phyloP scores from a whole-genome alignment of 2,329 filamentous ascomycete species.

The Chrysosporium keratinophilum region DNA sequence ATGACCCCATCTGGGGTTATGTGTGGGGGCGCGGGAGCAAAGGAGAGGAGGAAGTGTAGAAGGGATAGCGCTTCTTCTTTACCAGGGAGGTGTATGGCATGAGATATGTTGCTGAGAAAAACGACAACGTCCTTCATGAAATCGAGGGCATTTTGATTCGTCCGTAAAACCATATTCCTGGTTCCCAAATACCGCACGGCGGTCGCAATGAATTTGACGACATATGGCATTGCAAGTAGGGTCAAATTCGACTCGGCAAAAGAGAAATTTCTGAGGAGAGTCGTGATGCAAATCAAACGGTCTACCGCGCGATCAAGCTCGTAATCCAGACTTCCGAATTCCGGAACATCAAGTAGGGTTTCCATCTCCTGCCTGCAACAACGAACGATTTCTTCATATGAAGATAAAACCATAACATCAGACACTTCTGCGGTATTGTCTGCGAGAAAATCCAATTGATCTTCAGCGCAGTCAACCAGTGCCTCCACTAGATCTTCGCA shows the following conservation, averaged over 20 bases:
- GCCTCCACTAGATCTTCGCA: constrained; percentile 86
- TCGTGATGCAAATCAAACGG: constrained; percentile 78
- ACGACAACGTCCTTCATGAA: constrained; percentile 95
- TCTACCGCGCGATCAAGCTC: constrained; percentile 80
- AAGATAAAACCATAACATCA: constrained; percentile 68
- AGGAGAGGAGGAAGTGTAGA: constrained; percentile 79
- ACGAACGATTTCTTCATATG: constrained; percentile 80
- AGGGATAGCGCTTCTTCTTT: constrained; percentile 80
- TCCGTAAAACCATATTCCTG: constrained; percentile 73
- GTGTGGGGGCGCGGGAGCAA: constrained; percentile 70
- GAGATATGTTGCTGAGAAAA: constrained; percentile 78
- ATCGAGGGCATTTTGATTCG: constrained; percentile 75
- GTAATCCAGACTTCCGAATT: constrained; percentile 66
- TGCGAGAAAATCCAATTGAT: constrained; percentile 72
- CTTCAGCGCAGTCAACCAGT: constrained; percentile 80
- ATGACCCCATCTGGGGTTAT: constrained; percentile 48
- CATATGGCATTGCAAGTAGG: constrained; percentile 61
- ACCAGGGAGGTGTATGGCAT: constrained; percentile 67
- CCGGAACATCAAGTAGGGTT: constrained; percentile 58
- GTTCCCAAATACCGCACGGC: constrained; percentile 82
- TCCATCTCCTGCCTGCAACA: constrained; percentile 66
- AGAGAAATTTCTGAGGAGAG: constrained; percentile 83
- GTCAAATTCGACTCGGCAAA: constrained; percentile 70
- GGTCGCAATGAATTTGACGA: constrained; percentile 74
- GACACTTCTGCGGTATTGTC: constrained; percentile 78